phyloP scores from a whole-genome alignment of 176 grass and related monocot genomes.

The Carex myosuroides region DNA sequence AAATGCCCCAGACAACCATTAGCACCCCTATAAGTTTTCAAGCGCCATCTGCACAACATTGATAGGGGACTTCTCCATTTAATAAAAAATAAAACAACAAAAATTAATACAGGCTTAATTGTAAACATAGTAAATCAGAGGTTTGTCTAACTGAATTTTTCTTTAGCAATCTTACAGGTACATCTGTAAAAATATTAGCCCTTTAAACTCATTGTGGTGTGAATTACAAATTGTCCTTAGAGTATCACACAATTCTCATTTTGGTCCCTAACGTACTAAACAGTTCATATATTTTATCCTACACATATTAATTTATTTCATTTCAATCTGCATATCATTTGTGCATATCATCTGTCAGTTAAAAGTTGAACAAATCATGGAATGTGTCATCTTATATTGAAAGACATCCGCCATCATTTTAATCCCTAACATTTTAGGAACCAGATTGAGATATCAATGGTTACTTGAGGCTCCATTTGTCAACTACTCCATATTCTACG shows the following conservation, averaged over 20 bases:
- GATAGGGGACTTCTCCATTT: neutral
- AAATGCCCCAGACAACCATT: neutral
- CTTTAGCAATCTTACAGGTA: neutral
- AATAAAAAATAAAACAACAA: neutral
- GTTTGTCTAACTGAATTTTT: neutral
- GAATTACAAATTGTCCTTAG: neutral
- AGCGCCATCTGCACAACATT: neutral
- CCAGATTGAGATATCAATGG: neutral
- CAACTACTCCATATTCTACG: neutral
- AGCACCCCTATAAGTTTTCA: neutral
- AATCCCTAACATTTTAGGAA: neutral
- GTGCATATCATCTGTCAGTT: neutral
- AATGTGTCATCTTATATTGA: neutral
- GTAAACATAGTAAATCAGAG: neutral
- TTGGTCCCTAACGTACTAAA: neutral
- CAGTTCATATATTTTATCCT: neutral
- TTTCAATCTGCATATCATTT: neutral
- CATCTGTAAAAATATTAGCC: neutral
- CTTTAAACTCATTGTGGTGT: neutral
- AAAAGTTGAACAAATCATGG: neutral
- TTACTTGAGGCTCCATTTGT: neutral
- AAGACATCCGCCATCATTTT: neutral
- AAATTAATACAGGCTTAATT: neutral
- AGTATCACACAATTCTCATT: neutral
- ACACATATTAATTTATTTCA: neutral